Evolutionary conservation across 768 basidiomycete species (phyloP).

Genomic region (Suillus lakei): DNA sequence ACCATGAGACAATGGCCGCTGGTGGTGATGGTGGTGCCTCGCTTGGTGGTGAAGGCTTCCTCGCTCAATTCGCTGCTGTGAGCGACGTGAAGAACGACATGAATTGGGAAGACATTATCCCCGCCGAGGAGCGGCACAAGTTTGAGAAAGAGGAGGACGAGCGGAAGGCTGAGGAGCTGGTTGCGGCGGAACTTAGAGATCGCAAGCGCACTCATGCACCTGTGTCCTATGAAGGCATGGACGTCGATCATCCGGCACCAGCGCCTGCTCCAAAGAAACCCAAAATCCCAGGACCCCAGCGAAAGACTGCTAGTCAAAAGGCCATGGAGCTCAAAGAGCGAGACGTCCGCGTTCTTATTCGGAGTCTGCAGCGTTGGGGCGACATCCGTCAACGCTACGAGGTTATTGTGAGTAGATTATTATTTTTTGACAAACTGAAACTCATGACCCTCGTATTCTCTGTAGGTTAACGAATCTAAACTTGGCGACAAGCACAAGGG

Average conservation of each 20-base stretch:
- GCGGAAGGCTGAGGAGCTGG: constrained; percentile 71
- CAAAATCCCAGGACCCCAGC: constrained; percentile 68
- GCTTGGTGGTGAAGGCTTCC: constrained; percentile 96
- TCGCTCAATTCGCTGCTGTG: constrained; percentile 92
- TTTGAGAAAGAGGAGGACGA: constrained; percentile 83
- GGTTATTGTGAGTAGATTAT: constrained; percentile 70
- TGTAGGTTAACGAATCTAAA: constrained; percentile 85
- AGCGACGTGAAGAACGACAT: constrained; percentile 99
- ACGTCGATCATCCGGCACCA: constrained; percentile 73
- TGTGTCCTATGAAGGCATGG: constrained; percentile 94
- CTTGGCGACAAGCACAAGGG: constrained; percentile 92
- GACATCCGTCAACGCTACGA: constrained; percentile 96
- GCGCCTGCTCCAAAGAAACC: constrained; percentile 74
- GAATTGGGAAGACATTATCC: constrained; percentile 99
- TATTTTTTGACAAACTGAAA: neutral
- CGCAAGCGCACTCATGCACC: constrained; percentile 86
- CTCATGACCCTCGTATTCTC: constrained; percentile 9
- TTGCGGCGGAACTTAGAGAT: constrained; percentile 68
- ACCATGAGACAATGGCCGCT: constrained; percentile 90
- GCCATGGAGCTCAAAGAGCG: constrained; percentile 97
- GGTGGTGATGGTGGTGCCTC: constrained; percentile 81
- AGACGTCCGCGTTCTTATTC: constrained; percentile 92
- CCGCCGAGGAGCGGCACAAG: constrained; percentile 85
- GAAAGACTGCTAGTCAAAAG: constrained; percentile 93
- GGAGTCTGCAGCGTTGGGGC: constrained; percentile 97